phyloP scores from a whole-genome alignment of 1,139 yeast genomes.

The Debaryomycetaceae sp. region DNA sequence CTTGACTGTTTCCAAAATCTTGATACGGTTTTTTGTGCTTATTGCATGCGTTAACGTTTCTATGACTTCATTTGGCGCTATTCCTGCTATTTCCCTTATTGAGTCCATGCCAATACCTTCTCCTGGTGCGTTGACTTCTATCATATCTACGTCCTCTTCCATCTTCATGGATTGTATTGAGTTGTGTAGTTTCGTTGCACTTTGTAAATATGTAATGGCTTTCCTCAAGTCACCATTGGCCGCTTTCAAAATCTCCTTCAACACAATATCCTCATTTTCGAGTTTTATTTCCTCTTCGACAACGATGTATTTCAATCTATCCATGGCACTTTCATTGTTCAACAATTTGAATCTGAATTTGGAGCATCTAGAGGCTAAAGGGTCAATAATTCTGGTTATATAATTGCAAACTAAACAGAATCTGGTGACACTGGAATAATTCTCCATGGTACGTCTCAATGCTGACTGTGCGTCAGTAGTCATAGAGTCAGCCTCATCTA shows the following conservation, averaged over 20 bases:
- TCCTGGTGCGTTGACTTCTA: constrained; percentile 8
- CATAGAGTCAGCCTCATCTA: constrained; percentile 98
- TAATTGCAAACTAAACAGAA: constrained; percentile 94
- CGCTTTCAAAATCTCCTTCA: constrained; percentile 60
- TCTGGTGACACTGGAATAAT: constrained; percentile 84
- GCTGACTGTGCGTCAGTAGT: constrained; percentile 98
- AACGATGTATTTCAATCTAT: constrained; percentile 61
- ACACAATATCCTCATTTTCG: constrained; percentile 42
- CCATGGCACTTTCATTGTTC: constrained; percentile 66
- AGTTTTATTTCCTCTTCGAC: constrained; percentile 50
- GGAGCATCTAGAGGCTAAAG: constrained; percentile 93
- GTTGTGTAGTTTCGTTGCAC: constrained; percentile 65
- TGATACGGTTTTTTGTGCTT: constrained; percentile 30
- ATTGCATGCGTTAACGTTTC: constrained; percentile 38
- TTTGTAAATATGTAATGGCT: constrained; percentile 87
- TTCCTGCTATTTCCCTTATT: constrained; percentile 80
- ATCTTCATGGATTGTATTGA: constrained; percentile 16
- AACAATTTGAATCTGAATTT: constrained; percentile 86
- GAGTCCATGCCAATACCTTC: constrained; percentile 36
- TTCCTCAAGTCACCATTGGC: constrained; percentile 89
- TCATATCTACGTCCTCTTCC: constrained; percentile 29
- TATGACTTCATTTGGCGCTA: constrained; percentile 60
- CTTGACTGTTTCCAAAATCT: constrained; percentile 47
- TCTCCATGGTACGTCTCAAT: constrained; percentile 93
- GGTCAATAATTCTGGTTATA: constrained; percentile 93